Percentiles rank a stretch among this genome's conserved stretches.
Conservation (phyloP, 805 yeast genomes). For the Candida silvicultrix region DNA sequence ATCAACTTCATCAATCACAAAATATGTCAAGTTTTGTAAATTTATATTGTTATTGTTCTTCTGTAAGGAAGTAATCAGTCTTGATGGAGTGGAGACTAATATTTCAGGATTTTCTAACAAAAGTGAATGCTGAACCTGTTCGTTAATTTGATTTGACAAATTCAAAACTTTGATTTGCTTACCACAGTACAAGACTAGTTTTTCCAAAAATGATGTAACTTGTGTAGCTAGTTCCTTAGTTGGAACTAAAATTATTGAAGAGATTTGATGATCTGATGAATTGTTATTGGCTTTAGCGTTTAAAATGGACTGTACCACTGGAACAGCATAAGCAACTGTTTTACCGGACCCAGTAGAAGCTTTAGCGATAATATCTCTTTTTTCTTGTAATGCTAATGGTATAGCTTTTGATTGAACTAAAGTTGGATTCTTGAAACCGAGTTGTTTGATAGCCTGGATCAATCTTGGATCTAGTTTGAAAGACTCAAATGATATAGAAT, state of each 20-base stretch:
- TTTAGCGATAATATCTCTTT: slow-evolving; percentile 86
- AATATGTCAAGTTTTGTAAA: slow-evolving; percentile 50
- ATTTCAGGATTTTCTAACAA: slow-evolving; percentile 74
- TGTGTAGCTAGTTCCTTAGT: slow-evolving; percentile 89
- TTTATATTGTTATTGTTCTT: slow-evolving; percentile 40
- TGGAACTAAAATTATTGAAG: slow-evolving; percentile 72
- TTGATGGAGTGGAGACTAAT: slow-evolving; percentile 82
- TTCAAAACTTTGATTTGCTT: slow-evolving; percentile 60
- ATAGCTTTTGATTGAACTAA: slow-evolving; percentile 88
- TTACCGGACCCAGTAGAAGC: slow-evolving; percentile 97
- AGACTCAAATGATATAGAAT: slow-evolving; percentile 62
- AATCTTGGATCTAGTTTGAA: slow-evolving; percentile 80
- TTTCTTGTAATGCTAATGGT: slow-evolving; percentile 84
- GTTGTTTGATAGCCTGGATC: slow-evolving; percentile 72
- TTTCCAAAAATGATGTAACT: slow-evolving; percentile 63
- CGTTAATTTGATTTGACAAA: slow-evolving; percentile 55
- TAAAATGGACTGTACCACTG: slow-evolving; percentile 75
- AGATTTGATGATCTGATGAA: slow-evolving; percentile 20
- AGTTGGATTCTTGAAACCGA: slow-evolving; percentile 84
- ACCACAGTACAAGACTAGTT: slow-evolving; percentile 65
- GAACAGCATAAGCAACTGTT: slow-evolving; percentile 85
- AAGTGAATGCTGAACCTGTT: slow-evolving; percentile 63
- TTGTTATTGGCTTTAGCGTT: slow-evolving; percentile 28
- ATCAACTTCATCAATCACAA: slow-evolving; percentile 95
- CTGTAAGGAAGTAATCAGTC: slow-evolving; percentile 52